Base-by-base conservation (phyloP, 352 stramenopile species). In the Plasmopara muralis region DNA sequence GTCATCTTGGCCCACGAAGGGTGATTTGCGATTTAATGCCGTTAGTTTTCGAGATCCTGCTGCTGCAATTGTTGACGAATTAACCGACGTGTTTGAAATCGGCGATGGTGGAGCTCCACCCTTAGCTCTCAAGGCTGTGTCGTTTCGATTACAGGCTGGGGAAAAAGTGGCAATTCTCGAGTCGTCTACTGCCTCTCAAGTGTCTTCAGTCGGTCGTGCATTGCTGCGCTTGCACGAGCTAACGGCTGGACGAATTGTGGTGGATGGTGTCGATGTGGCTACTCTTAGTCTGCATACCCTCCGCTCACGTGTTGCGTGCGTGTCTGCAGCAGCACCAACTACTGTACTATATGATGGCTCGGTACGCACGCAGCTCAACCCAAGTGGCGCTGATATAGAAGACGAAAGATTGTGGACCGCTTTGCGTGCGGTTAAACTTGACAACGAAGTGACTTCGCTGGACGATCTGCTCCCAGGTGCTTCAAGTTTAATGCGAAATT, bases 141-240 rank as follows among this genome's bases (percentile, higher is more conserved):
- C 75, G 6, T 96, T 98, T 52, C 30, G 54, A 8, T 62, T 97
- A 8, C 51, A 74, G 6, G 62, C 85, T 5, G 90, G 87, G 8
- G 76, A 97, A 53, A 93, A 95, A 53, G 74, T 95, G 50, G 95
- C 90, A 30, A 83, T 98, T 14, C 86, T 98, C 0, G 93, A 93
- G 42, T 67, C 62, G 9, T 62, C 15, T 64, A 86, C 54, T 95
- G 90, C 53, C 95, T 97, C 66, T 89, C 70, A 43, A 85, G 79
- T 46, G 33, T 97, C 67, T 83, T 67, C 58, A 2, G 64, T 98
- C 12, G 88, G 88, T 9, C 78, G 91, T 48, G 88, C 91, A 29
- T 69, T 98, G 15, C 96, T 98, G 65, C 86, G 95, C 16, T 71
- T 98, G 38, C 85, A 96, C 31, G 92, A 98, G 55, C 63, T 97